These are phyloP conservation scores for Yamadazyma paraphyllophila DNA, from an alignment of 805 yeast genomes.

Conservation along the genomic window DNA sequence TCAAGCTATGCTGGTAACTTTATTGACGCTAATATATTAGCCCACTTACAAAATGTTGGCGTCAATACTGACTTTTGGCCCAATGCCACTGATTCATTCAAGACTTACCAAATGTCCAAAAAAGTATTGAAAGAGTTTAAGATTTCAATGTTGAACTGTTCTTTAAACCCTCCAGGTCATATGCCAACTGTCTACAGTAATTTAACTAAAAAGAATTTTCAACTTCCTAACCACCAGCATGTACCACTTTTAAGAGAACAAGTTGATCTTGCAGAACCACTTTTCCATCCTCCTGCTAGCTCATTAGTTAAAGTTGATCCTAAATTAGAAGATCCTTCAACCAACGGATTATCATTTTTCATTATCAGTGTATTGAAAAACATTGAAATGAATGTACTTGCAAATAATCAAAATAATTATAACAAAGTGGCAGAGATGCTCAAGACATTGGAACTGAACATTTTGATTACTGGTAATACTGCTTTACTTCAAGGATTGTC, in stretches of 20 bases:
- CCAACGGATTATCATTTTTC: slow-evolving; percentile 46
- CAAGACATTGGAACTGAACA: slow-evolving; percentile 35
- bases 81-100: slow-evolving; percentile 28
- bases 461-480: slow-evolving; percentile 62
- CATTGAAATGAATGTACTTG: slow-evolving; percentile 33
- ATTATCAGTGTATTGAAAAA: slow-evolving; percentile 35
- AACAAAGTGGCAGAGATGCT: slow-evolving; percentile 39
- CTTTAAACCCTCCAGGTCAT: slow-evolving; percentile 9
- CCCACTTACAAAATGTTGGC: slow-evolving; percentile 37
- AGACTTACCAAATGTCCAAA: slow-evolving; percentile 35
- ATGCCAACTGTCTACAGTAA: slow-evolving; percentile 4
- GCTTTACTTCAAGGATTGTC: slow-evolving; percentile 55
- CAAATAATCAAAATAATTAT: slow-evolving; percentile 29
- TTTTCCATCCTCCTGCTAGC: slow-evolving; percentile 63
- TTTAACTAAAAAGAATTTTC: slow-evolving; percentile 16
- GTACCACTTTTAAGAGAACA: slow-evolving; percentile 15
- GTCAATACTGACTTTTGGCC: slow-evolving; percentile 13
- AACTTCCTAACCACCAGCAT: slow-evolving; percentile 21
- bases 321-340: slow-evolving; percentile 44
- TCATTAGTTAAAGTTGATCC: slow-evolving; percentile 38
- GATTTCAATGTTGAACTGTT: slow-evolving; percentile 26
- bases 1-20: slow-evolving; percentile 85
- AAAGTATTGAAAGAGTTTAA: slow-evolving; percentile 37
- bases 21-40: slow-evolving; percentile 60
- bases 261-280: slow-evolving; percentile 49